phyloP scores from a whole-genome alignment of 2,329 filamentous ascomycete species.

The Penicillium concentricum region DNA sequence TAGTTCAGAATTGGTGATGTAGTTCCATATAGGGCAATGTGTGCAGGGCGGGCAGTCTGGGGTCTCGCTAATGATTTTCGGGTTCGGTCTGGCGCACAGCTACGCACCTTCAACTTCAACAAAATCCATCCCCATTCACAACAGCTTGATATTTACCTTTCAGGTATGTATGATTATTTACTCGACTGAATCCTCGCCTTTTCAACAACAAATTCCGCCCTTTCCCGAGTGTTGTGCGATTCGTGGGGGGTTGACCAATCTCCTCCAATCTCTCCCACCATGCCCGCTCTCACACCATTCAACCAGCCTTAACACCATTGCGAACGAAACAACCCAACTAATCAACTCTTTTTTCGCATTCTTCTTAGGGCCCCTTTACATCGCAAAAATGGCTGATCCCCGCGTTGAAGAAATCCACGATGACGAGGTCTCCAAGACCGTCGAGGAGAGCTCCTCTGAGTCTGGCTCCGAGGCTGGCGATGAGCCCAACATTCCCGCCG shows the following conservation, averaged over 20 bases:
- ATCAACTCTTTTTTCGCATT: not conserved
- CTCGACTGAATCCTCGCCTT: slow-evolving; percentile 19
- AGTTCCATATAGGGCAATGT: slow-evolving; percentile 27
- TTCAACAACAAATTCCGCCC: slow-evolving; percentile 21
- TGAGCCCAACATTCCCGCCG: slow-evolving; percentile 71
- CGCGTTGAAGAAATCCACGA: slow-evolving; percentile 97
- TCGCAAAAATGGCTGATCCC: slow-evolving; percentile 79
- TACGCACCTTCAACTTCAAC: slow-evolving; percentile 37
- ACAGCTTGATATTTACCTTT: slow-evolving; percentile 32
- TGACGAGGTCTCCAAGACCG: slow-evolving; percentile 78
- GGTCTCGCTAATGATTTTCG: slow-evolving; percentile 47
- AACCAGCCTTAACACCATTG: slow-evolving; percentile 4
- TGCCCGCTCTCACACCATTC: slow-evolving; percentile 19
- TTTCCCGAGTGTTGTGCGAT: slow-evolving; percentile 28
- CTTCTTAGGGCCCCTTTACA: slow-evolving; percentile 10
- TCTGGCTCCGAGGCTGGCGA: slow-evolving; percentile 54
- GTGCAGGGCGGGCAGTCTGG: slow-evolving; percentile 25
- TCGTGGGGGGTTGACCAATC: slow-evolving; percentile 17
- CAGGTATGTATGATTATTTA: slow-evolving; percentile 34
- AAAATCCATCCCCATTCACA: slow-evolving; percentile 40
- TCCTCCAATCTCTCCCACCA: slow-evolving; percentile 11
- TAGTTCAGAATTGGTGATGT: slow-evolving; percentile 2
- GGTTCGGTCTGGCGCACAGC: slow-evolving; percentile 42
- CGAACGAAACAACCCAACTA: slow-evolving; percentile 3
- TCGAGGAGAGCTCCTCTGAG: slow-evolving; percentile 60